Evolutionary conservation across 2,329 filamentous ascomycete genomes (phyloP).

Genomic region (Aphanocladium album): DNA sequence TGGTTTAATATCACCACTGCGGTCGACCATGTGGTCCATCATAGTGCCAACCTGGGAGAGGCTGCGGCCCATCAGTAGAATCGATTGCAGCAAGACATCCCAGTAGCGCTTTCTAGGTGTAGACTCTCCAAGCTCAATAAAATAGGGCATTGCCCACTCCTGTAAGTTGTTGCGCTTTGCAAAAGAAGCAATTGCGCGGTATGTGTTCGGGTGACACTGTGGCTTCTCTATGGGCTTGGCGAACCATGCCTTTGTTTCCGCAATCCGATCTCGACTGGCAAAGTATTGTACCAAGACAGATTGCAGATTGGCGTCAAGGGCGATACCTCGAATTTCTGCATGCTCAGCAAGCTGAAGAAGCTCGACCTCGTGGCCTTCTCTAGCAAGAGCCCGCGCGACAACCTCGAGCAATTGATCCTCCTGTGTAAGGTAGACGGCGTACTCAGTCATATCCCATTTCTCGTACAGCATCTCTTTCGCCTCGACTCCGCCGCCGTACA

Average conservation of each 20-base stretch:
- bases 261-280: constrained; percentile 49
- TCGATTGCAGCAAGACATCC: constrained; percentile 71
- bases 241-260: constrained; percentile 66
- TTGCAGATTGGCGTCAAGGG: constrained; percentile 43
- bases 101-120: constrained; percentile 52
- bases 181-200: constrained; percentile 37
- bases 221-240: constrained; percentile 42
- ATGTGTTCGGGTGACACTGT: constrained; percentile 20
- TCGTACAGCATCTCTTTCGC: constrained; percentile 40
- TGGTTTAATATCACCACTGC: constrained; percentile 47
- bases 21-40: constrained; percentile 68
- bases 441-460: constrained; percentile 24
- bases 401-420: constrained; percentile 22
- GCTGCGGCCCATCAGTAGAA: constrained; percentile 61
- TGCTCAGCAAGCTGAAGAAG: constrained; percentile 51
- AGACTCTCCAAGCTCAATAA: constrained; percentile 46
- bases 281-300: constrained; percentile 58
- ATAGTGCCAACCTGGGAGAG: constrained; percentile 45
- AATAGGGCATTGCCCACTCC: constrained; percentile 58
- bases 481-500: constrained; percentile 50
- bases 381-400: constrained; percentile 52
- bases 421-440: constrained; percentile 18
- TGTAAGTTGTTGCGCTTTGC: constrained; percentile 54
- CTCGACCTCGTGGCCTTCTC: constrained; percentile 53
- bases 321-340: constrained; percentile 42